Conservation (phyloP, 192 early-diverging fungal species). For the Backusella australiensis region DNA sequence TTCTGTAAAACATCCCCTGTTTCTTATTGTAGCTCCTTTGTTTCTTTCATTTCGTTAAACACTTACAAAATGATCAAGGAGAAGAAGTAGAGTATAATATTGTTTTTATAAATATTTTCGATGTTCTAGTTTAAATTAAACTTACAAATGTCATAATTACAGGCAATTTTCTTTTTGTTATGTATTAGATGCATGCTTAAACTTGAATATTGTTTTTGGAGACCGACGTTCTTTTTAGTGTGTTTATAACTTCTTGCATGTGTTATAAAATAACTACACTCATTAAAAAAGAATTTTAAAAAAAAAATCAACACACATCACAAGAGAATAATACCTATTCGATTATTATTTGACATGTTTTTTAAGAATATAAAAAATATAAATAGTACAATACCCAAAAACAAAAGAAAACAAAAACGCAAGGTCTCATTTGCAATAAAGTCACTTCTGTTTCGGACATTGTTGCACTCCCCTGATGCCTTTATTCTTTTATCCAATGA, state of each 20-base stretch:
- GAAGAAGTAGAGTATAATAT: not conserved
- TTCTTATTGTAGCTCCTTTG: not conserved
- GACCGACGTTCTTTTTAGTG: not conserved
- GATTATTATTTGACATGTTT: not conserved
- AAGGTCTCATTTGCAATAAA: not conserved
- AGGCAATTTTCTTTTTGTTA: no score
- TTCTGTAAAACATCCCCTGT: not conserved
- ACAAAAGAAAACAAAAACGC: not conserved
- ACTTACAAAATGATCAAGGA: not conserved
- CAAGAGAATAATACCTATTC: not conserved
- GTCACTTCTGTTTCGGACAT: not conserved
- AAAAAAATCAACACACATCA: not conserved
- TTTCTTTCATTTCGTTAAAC: not conserved
- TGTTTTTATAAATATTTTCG: not conserved
- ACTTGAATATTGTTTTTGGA: not conserved
- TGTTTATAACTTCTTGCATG: not conserved
- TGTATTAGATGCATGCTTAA: not conserved
- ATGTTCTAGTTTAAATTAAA: no score
- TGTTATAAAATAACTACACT: not conserved
- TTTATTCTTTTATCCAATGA: not conserved
- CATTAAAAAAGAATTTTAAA: not conserved
- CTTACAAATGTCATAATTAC: no score
- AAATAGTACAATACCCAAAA: not conserved
- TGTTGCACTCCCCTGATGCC: not conserved
- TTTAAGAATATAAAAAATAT: not conserved